These are phyloP conservation scores for Microcyclosporella mali DNA, from an alignment of 2,329 filamentous ascomycete genomes.

Conservation along the genomic window DNA sequence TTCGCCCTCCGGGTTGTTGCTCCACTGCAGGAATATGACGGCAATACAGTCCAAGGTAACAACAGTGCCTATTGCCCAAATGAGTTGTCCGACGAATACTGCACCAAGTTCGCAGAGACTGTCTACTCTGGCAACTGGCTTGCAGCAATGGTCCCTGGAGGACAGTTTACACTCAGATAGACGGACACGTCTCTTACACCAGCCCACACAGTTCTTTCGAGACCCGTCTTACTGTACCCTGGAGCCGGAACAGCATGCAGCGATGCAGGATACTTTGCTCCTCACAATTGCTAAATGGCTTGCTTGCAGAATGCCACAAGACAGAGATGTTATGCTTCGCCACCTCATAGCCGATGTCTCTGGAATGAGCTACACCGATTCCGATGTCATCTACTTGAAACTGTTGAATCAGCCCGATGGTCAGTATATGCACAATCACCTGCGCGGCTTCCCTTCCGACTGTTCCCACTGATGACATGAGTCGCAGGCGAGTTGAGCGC, in stretches of 20 bases:
- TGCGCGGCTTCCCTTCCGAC: too few species aligned
- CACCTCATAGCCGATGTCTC: too few species aligned
- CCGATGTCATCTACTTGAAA: too few species aligned
- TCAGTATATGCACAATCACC: too few species aligned
- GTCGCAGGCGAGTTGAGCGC: too few species aligned
- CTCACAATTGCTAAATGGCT: slow-evolving; percentile 11
- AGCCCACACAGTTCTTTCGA: slow-evolving; percentile 14
- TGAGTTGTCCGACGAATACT: background rate
- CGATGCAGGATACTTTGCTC: slow-evolving; percentile 15
- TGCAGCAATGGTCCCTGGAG: slow-evolving; percentile 18
- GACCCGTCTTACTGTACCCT: slow-evolving; percentile 4
- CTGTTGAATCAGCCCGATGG: too few species aligned
- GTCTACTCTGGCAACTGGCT: slow-evolving; percentile 5
- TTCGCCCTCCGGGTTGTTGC: background rate
- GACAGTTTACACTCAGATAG: slow-evolving; percentile 19
- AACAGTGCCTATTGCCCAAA: background rate
- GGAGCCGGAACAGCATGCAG: slow-evolving; percentile 12
- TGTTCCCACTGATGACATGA: too few species aligned
- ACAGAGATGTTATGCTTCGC: background rate
- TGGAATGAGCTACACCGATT: too few species aligned
- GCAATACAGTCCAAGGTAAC: background rate
- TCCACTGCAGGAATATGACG: background rate
- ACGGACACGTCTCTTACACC: slow-evolving; percentile 19
- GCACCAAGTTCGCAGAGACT: background rate
- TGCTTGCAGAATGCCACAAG: slow-evolving; percentile 10